A percentile compares a stretch with the other conserved stretches of the same genome.
These are phyloP conservation scores for Priceomyces melissophilus DNA, from an alignment of 805 yeast genomes.

Conservation along the genomic window DNA sequence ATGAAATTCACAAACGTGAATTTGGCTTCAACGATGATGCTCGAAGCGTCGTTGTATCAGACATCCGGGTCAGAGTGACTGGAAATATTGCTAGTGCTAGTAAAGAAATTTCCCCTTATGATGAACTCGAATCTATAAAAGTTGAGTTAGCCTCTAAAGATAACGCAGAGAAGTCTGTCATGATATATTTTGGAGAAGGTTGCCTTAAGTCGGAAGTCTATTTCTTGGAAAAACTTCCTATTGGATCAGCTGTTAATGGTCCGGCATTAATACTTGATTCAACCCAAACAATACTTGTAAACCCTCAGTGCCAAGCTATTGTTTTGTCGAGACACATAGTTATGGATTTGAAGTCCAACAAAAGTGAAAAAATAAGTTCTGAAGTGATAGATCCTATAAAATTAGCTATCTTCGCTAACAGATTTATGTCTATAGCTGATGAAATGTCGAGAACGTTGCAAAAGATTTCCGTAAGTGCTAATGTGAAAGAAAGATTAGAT, in stretches of 20 bases:
- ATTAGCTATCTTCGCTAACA: conserved; percentile 73
- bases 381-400: conserved; percentile 58
- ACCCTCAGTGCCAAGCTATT: conserved; percentile 57
- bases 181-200: conserved; percentile 57
- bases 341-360: conserved; percentile 30
- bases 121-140: conserved; percentile 15
- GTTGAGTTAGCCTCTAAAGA: conserved; percentile 4
- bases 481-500: conserved; percentile 79
- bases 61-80: conserved; percentile 68
- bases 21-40: conserved; percentile 63
- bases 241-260: conserved; percentile 57
- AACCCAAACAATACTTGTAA: conserved; percentile 75
- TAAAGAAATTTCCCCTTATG: conserved; percentile 49
- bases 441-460: conserved; percentile 82
- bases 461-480: conserved; percentile 77
- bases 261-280: conserved; percentile 78
- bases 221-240: conserved; percentile 48
- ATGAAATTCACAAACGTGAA: conserved; percentile 58
- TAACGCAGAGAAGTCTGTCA: conserved; percentile 4
- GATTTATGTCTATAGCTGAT: conserved; percentile 89
- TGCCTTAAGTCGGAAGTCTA: conserved; percentile 46
- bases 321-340: conserved; percentile 59
- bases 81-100: conserved; percentile 46
- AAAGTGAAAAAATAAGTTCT: conserved; percentile 9
- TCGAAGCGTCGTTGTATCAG: conserved; percentile 63